Evolutionary conservation across 2,329 filamentous ascomycete species (phyloP).

Genomic region (Aspergillus caelatus): DNA sequence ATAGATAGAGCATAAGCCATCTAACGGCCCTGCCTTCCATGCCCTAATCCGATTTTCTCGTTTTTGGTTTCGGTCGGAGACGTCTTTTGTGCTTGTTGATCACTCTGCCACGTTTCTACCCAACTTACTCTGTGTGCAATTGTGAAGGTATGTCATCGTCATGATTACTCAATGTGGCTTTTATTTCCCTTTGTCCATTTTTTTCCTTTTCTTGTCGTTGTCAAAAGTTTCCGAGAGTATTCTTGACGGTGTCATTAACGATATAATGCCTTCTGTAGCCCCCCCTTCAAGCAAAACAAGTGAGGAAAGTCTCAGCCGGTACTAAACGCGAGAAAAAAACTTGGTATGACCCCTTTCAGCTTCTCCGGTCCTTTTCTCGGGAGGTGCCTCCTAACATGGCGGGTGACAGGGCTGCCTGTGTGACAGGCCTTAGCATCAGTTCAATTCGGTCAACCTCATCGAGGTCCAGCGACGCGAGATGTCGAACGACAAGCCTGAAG

Average conservation of each 20-base stretch:
- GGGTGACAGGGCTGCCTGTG: background rate
- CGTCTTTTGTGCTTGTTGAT: conserved; percentile 1
- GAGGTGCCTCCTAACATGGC: background rate
- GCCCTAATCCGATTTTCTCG: conserved; percentile 4
- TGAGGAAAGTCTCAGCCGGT: background rate
- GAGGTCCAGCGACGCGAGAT: conserved; percentile 10
- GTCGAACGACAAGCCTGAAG: conserved; percentile 26
- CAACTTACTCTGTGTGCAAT: background rate
- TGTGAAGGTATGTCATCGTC: background rate
- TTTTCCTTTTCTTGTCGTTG: background rate
- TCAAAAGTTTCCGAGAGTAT: background rate
- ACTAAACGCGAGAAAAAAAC: background rate
- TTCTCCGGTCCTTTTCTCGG: background rate
- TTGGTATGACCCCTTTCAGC: background rate
- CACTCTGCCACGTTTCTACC: background rate
- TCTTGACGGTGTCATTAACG: background rate
- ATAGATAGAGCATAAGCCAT: conserved; percentile 11
- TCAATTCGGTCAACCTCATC: background rate
- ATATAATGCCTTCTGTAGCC: background rate
- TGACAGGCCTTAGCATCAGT: background rate
- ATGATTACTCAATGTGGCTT: background rate
- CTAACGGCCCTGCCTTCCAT: background rate
- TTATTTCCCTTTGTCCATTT: background rate
- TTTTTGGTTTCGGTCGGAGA: conserved; percentile 1
- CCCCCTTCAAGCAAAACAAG: background rate